Conservation (phyloP, 2,329 filamentous ascomycete species). For the Berkeleyomyces basicola region DNA sequence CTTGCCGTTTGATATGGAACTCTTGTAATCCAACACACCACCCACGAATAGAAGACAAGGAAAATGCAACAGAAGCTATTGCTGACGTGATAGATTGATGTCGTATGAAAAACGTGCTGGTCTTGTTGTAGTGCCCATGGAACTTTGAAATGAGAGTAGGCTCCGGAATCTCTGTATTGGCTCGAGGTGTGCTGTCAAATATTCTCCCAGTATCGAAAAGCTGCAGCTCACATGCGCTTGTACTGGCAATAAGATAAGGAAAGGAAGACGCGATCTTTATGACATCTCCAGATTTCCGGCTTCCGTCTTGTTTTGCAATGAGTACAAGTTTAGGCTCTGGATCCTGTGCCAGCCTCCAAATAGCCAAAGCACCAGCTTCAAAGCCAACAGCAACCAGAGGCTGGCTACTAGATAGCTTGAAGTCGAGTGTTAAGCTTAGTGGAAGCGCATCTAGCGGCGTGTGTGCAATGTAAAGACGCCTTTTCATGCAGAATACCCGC, state of each 20-base stretch:
- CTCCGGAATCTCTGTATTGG: not conserved
- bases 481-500: not conserved
- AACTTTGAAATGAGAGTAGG: not conserved
- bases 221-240: not conserved
- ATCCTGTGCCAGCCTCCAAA: not conserved
- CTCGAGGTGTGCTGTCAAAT: not conserved
- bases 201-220: not conserved
- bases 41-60: slow-evolving; percentile 58
- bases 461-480: not conserved
- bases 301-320: not conserved
- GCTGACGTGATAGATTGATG: slow-evolving; percentile 37
- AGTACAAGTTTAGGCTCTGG: not conserved
- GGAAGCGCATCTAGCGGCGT: not conserved
- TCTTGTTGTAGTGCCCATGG: not conserved
- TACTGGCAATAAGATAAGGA: not conserved
- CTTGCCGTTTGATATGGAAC: slow-evolving; percentile 39
- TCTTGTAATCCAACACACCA: slow-evolving; percentile 93
- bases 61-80: slow-evolving; percentile 76
- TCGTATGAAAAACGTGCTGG: not conserved
- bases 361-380: not conserved
- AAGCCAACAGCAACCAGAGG: not conserved
- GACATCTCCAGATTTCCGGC: not conserved
- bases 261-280: not conserved
- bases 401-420: not conserved
- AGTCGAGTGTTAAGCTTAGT: not conserved